These are phyloP conservation scores for Wickerhamiella nectarea DNA, from an alignment of 805 yeast genomes.

Conservation along the genomic window DNA sequence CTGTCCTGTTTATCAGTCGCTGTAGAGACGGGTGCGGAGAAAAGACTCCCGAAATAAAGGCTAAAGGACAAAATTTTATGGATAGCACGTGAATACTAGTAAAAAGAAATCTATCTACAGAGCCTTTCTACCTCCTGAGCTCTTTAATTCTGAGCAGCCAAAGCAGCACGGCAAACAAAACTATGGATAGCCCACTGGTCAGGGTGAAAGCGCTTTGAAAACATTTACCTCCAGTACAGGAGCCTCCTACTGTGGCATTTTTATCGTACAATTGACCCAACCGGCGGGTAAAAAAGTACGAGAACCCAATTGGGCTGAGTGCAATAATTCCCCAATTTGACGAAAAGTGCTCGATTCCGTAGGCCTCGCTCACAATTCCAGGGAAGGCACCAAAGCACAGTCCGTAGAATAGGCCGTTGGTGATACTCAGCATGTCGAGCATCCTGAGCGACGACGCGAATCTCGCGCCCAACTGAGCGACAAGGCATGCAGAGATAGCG, in stretches of 20 bases:
- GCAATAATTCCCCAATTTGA: constrained; percentile 64
- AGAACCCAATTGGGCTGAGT: constrained; percentile 50
- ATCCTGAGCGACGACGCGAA: neutral
- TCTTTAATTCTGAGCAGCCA: constrained; percentile 1
- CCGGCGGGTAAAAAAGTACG: constrained; percentile 43
- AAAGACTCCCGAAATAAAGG: too few relatives aligned
- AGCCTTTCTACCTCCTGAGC: neutral
- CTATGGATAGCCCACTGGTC: constrained; percentile 11
- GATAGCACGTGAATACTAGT: too few relatives aligned
- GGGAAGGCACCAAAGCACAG: constrained; percentile 60
- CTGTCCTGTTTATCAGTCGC: too few relatives aligned
- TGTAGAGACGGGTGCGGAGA: too few relatives aligned
- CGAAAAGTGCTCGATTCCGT: constrained; percentile 54
- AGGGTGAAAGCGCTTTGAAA: constrained; percentile 16
- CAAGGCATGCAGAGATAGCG: constrained; percentile 36
- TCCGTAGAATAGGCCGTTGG: constrained; percentile 62
- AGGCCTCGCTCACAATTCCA: constrained; percentile 58
- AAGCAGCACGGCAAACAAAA: constrained; percentile 8
- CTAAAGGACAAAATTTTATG: too few relatives aligned
- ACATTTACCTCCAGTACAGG: constrained; percentile 10
- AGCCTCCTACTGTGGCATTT: constrained; percentile 20
- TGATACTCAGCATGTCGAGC: constrained; percentile 39
- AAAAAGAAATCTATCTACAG: neutral
- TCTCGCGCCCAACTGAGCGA: constrained; percentile 32
- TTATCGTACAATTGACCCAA: constrained; percentile 55